Percentiles rank a stretch among this genome's conserved stretches.
Evolutionary conservation across 768 basidiomycete species (phyloP).

Genomic region (Russula sp.): DNA sequence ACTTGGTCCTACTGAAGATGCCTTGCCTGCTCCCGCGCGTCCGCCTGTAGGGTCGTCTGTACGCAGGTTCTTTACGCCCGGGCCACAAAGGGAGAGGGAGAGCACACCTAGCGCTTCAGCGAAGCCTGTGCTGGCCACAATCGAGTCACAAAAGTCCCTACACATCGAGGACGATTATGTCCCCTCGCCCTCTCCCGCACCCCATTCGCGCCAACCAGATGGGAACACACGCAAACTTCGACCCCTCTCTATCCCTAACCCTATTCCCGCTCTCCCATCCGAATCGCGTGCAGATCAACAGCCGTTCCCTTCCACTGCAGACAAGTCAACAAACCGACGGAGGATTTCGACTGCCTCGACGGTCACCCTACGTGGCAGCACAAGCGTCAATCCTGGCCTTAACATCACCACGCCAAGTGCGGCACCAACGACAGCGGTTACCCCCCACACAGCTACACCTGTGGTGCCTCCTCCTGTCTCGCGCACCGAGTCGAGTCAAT

Average conservation of each 20-base stretch:
- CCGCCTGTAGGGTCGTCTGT: constrained; percentile 34
- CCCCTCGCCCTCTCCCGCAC: constrained; percentile 47
- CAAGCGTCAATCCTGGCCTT: constrained; percentile 43
- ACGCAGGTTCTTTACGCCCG: constrained; percentile 55
- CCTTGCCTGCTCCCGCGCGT: constrained; percentile 6
- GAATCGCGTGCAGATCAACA: constrained; percentile 43
- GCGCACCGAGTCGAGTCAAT: constrained; percentile 50
- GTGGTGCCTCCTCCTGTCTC: constrained; percentile 39
- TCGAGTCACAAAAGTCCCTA: constrained; percentile 36
- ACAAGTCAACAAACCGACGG: constrained; percentile 37
- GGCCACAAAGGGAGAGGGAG: constrained; percentile 55
- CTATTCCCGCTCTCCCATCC: constrained; percentile 57
- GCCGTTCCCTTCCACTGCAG: constrained; percentile 28
- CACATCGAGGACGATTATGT: constrained; percentile 38
- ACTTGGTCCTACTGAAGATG: constrained; percentile 19
- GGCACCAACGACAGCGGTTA: constrained; percentile 56
- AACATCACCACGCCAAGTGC: constrained; percentile 53
- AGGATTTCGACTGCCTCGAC: constrained; percentile 47
- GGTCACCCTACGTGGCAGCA: constrained; percentile 46
- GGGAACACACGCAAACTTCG: constrained; percentile 43
- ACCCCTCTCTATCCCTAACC: constrained; percentile 53
- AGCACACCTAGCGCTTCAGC: constrained; percentile 35
- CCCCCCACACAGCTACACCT: constrained; percentile 57
- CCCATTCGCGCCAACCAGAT: constrained; percentile 39
- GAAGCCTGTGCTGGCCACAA: constrained; percentile 26